A percentile compares a stretch with the other conserved stretches of the same genome.
These are phyloP conservation scores for Adansonia rubrostipa DNA, from an alignment of 441 rosid species.

Conservation along the genomic window DNA sequence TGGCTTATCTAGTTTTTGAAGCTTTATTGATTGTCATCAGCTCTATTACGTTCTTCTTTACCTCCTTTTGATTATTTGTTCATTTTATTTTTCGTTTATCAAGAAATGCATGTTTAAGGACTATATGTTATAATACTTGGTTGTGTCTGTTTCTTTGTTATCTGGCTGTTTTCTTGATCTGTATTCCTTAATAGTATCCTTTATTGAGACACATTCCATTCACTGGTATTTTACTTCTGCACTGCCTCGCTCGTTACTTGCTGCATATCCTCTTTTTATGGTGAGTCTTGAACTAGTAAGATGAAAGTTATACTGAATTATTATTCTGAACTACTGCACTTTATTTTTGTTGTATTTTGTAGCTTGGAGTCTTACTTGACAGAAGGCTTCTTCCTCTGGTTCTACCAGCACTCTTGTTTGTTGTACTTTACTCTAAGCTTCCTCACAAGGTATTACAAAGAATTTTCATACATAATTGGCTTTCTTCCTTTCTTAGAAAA, in stretches of 20 bases:
- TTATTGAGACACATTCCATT: constrained; percentile 71
- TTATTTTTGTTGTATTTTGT: constrained; percentile 39
- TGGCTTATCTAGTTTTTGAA: constrained; percentile 14
- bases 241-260: constrained; percentile 84
- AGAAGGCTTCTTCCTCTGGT: constrained; percentile 68
- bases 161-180: constrained; percentile 1
- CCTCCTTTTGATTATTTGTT: neutral
- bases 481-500: neutral
- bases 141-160: neutral
- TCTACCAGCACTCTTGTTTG: constrained; percentile 72
- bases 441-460: constrained; percentile 82
- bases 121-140: neutral
- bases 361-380: constrained; percentile 83
- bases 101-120: constrained; percentile 1
- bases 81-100: neutral
- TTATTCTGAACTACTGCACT: neutral
- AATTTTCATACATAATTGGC: neutral
- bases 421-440: constrained; percentile 91
- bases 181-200: constrained; percentile 47
- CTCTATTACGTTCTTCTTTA: neutral
- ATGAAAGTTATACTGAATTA: neutral
- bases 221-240: constrained; percentile 99
- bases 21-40: neutral
- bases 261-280: constrained; percentile 87
- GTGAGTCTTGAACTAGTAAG: constrained; percentile 50